These are phyloP conservation scores for Paecilomyces variotii DNA, from an alignment of 2,329 filamentous ascomycete species.

Conservation along the genomic window DNA sequence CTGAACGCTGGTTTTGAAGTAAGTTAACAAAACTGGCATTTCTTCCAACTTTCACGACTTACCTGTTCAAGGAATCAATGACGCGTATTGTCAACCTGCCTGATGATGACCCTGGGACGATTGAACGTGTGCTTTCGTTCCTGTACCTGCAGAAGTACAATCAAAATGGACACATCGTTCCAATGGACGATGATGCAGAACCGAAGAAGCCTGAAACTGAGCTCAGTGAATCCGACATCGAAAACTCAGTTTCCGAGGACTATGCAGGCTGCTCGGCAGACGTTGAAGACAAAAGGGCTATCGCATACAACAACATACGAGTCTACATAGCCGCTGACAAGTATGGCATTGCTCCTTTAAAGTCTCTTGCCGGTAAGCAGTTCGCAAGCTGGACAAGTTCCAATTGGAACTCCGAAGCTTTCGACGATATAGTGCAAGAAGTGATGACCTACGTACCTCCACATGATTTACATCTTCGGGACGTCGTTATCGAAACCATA, in stretches of 20 bases:
- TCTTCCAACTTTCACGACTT: neutral
- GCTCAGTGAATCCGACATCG: neutral
- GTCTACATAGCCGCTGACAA: neutral
- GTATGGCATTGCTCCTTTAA: neutral
- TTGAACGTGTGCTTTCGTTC: neutral
- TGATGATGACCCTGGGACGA: neutral
- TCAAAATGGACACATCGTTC: neutral
- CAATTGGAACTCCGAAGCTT: neutral
- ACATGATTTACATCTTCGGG: neutral
- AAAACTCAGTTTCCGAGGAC: neutral
- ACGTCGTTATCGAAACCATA: neutral
- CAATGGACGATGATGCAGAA: neutral
- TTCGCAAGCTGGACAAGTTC: neutral
- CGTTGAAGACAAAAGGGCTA: neutral
- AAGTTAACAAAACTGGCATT: neutral
- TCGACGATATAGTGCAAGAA: neutral
- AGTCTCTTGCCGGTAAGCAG: neutral
- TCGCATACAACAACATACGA: neutral
- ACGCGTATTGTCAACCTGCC: neutral
- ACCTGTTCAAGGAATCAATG: neutral
- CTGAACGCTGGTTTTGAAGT: constrained; percentile 3
- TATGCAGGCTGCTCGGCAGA: neutral
- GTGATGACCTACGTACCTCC: neutral
- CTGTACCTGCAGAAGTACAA: neutral
- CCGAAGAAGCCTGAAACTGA: neutral